Conservation (phyloP, 352 stramenopile genomes). For the Pseudoperonospora humuli region DNA sequence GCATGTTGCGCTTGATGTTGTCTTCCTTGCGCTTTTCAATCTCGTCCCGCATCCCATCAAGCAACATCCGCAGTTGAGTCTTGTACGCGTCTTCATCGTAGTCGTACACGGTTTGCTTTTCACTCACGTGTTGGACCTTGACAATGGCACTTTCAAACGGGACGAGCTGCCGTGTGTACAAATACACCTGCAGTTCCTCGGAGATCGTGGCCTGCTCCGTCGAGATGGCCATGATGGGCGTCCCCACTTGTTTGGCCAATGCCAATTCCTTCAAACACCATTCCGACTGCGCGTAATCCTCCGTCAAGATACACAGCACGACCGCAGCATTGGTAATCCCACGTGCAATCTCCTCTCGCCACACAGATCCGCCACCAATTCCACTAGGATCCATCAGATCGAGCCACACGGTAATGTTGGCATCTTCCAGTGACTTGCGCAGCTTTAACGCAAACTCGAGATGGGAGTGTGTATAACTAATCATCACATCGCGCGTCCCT, state of each 20-base stretch:
- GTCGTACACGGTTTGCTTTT: constrained; percentile 40
- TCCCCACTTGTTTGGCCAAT: constrained; percentile 74
- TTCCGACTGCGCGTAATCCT: constrained; percentile 68
- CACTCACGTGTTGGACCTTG: constrained; percentile 32
- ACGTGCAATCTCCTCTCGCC: constrained; percentile 73
- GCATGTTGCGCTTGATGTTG: constrained; percentile 48
- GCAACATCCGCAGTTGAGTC: constrained; percentile 53
- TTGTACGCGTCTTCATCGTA: constrained; percentile 71
- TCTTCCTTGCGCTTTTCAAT: constrained; percentile 78
- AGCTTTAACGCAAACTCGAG: constrained; percentile 71
- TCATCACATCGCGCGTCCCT: constrained; percentile 74
- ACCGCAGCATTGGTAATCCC: constrained; percentile 64
- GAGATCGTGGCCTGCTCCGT: constrained; percentile 63
- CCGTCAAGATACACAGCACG: constrained; percentile 70
- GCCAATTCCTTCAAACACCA: constrained; percentile 78
- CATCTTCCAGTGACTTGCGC: constrained; percentile 53
- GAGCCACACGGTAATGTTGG: constrained; percentile 74
- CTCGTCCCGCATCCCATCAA: constrained; percentile 73
- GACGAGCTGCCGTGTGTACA: constrained; percentile 78
- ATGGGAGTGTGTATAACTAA: constrained; percentile 83
- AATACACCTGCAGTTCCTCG: constrained; percentile 78
- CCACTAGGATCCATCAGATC: constrained; percentile 81
- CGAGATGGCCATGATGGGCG: constrained; percentile 69
- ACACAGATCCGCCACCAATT: constrained; percentile 66
- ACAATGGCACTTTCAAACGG: constrained; percentile 69